Percentiles rank a stretch among this genome's conserved stretches.
phyloP scores from a whole-genome alignment of 768 basidiomycete species.

The Sporobolomyces roseus region DNA sequence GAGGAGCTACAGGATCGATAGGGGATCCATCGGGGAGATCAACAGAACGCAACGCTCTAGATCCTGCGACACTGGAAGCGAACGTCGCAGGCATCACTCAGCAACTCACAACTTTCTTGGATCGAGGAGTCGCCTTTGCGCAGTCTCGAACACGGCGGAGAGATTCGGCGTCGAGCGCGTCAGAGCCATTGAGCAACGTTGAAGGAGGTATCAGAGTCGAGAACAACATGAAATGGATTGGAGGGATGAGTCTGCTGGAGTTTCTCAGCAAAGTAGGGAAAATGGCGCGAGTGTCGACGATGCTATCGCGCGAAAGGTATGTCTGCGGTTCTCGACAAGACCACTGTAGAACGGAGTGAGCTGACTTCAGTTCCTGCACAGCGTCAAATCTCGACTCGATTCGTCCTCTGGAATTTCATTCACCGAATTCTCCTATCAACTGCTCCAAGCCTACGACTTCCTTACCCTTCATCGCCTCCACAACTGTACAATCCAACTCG shows the following conservation, averaged over 20 bases:
- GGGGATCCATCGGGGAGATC: conserved; percentile 92
- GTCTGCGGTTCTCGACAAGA: not conserved
- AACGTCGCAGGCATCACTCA: conserved; percentile 65
- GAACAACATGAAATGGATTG: conserved; percentile 76
- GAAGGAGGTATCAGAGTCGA: conserved; percentile 49
- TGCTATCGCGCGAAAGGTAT: conserved; percentile 89
- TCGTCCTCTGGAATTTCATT: conserved; percentile 80
- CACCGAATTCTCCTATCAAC: conserved; percentile 95
- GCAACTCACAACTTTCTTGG: conserved; percentile 70
- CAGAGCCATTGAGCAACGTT: not conserved
- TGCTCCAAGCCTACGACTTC: conserved; percentile 96
- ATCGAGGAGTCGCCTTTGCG: conserved; percentile 63
- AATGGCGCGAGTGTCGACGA: conserved; percentile 74
- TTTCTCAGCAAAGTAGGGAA: conserved; percentile 79
- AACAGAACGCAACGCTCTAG: conserved; percentile 70
- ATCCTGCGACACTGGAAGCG: conserved; percentile 57
- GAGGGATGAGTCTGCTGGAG: conserved; percentile 66
- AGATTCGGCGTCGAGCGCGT: not conserved
- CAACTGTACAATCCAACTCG: conserved; percentile 79
- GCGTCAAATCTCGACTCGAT: conserved; percentile 73
- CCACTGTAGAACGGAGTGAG: too few species aligned
- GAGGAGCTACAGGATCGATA: conserved; percentile 91
- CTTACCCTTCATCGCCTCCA: conserved; percentile 63
- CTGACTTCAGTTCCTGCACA: conserved; percentile 46
- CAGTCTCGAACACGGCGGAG: conserved; percentile 42